Percentiles rank a stretch among this genome's conserved stretches.
Conservation (phyloP, 129 eudicot species). For the Artemisia tridentata region DNA sequence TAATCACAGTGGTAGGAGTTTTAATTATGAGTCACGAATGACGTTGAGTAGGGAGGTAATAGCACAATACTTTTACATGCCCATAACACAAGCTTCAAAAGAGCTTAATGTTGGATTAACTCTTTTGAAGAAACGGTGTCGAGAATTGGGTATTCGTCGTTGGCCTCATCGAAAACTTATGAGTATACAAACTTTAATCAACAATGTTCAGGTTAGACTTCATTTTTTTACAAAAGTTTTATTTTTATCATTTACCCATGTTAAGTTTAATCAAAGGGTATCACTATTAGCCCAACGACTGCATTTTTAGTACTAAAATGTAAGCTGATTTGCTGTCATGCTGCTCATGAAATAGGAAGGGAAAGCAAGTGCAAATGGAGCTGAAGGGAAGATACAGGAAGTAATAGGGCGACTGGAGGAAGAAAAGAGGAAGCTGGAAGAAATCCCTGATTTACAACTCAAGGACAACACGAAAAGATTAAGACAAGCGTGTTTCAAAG, state of each 20-base stretch:
- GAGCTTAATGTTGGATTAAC: constrained; percentile 86
- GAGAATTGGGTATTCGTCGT: constrained; percentile 74
- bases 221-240: not conserved
- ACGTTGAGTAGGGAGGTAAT: constrained; percentile 47
- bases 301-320: not conserved
- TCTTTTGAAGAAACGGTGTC: constrained; percentile 74
- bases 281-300: not conserved
- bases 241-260: not conserved
- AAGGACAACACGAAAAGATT: constrained; percentile 75
- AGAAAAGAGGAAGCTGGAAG: constrained; percentile 69
- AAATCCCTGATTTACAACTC: constrained; percentile 63
- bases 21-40: constrained; percentile 16
- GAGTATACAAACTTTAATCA: constrained; percentile 85
- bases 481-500: constrained; percentile 89
- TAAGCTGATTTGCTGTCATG: too few species aligned
- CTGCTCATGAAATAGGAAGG: constrained; percentile 1
- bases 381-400: constrained; percentile 40
- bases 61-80: constrained; percentile 77
- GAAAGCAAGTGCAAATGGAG: constrained; percentile 46
- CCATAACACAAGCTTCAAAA: constrained; percentile 77
- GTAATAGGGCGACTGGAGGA: constrained; percentile 51
- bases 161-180: constrained; percentile 92
- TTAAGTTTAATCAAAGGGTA: not conserved
- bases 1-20: constrained; percentile 1
- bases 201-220: constrained; percentile 62